Evolutionary conservation across 202 grass and related monocot species (phyloP), one percentile per base, ranked within the genome.

Genomic region (Schoenoplectus tabernaemontani): DNA sequence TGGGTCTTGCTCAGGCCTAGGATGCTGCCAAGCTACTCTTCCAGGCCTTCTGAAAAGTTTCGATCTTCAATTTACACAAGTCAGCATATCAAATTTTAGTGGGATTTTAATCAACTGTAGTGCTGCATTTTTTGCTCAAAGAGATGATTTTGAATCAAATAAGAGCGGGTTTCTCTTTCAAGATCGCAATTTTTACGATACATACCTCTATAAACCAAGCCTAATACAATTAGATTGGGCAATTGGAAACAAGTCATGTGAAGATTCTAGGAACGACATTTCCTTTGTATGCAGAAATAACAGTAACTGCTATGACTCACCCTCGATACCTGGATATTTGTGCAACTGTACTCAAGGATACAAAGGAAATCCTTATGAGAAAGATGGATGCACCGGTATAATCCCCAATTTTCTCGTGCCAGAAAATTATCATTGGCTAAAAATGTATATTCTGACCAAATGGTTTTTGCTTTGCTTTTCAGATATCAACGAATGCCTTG

Each of bases 311-410:
- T 86, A 88, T 64, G 15, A 85, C 2, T 57, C 86, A 44, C 10
- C 70, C 0, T 64, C 19, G 3, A 57, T 53, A 13, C 32, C 26
- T 0, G 83, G 79, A 0, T 90, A 90, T 36, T 76, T 66, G 20
- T 90, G 88, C 65, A 90, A 87, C 16, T 90, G 88, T 51, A 75
- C 54, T 16, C 0, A 26, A 80, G 88, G 88, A 47, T 90, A 66
- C 4, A 0, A 0, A 13, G 88, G 88, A 5, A 90, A 90, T 75
- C 88, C 88, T 24, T 90, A 90, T 34, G n/a, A 44, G 0, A 12
- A 32, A 81, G 28, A 54, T 58, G 88, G 88, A 64, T 90, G 88
- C 50, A 20, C 15, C 57, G 88, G 88, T 90, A 56, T 53, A 56
- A 53, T 76, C 4, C 30, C n/a, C n/a, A n/a, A n/a, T 19, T 3